A percentile compares a stretch with the other conserved stretches of the same genome.
Evolutionary conservation across 129 eudicot species (phyloP).

Genomic region (Logfia minima): DNA sequence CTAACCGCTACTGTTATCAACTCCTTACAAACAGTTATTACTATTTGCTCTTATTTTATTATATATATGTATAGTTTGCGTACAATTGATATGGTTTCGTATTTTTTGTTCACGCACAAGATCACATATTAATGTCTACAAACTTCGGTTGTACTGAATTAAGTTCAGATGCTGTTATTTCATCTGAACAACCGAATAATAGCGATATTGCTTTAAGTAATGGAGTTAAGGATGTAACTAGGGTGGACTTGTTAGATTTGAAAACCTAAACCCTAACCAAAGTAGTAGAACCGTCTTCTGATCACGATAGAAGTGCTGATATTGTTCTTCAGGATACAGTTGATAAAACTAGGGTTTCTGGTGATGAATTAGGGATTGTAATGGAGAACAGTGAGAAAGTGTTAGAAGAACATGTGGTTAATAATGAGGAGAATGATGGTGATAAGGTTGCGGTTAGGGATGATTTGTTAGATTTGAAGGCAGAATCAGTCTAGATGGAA

Average conservation of each 20-base stretch:
- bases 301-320: neutral
- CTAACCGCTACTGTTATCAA: too few relatives aligned
- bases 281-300: slow-evolving; percentile 14
- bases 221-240: neutral
- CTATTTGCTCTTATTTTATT: too few relatives aligned
- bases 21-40: neutral
- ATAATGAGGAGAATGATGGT: slow-evolving; percentile 45
- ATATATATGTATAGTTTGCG: neutral
- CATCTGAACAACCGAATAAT: neutral
- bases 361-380: slow-evolving; percentile 22
- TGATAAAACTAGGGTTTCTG: slow-evolving; percentile 37
- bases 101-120: neutral
- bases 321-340: neutral
- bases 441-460: slow-evolving; percentile 25
- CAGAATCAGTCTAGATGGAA: neutral
- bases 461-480: neutral
- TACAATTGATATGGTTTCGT: neutral
- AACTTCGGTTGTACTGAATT: slow-evolving; percentile 17
- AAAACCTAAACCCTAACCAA: neutral
- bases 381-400: slow-evolving; percentile 23
- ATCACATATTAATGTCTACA: slow-evolving; percentile 14
- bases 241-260: neutral
- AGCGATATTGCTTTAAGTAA: neutral
- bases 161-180: slow-evolving; percentile 4
- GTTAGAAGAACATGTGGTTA: slow-evolving; percentile 19